phyloP scores from a whole-genome alignment of 2,329 filamentous ascomycete genomes.

The Escovopsis sp. region DNA sequence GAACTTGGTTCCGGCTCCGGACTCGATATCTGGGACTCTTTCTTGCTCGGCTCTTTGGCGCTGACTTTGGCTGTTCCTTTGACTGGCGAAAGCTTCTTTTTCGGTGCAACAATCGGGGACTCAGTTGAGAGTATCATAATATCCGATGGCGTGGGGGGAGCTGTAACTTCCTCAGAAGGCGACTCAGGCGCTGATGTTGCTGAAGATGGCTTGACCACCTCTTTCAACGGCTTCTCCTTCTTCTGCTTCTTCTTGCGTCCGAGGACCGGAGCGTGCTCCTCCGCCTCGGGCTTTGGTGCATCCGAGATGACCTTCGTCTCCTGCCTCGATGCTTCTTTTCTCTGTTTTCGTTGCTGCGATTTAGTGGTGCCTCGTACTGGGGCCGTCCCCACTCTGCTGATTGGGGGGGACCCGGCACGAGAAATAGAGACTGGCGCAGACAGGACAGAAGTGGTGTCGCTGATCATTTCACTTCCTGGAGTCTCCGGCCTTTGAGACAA shows the following conservation, averaged over 20 bases:
- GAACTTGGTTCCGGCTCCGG: conserved; percentile 4
- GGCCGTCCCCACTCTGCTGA: conserved; percentile 48
- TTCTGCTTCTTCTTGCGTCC: conserved; percentile 77
- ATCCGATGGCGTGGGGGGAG: too few species aligned
- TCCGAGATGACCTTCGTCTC: conserved; percentile 41
- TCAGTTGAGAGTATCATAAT: too few species aligned
- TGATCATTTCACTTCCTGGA: conserved; percentile 56
- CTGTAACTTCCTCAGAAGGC: too few species aligned
- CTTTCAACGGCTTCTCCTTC: conserved; percentile 42
- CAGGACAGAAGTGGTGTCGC: conserved; percentile 61
- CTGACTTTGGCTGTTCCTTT: conserved; percentile 18
- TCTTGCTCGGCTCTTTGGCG: conserved; percentile 11
- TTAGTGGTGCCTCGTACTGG: conserved; percentile 57
- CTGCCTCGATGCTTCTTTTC: conserved; percentile 51
- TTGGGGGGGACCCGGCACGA: conserved; percentile 56
- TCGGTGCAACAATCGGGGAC: not conserved
- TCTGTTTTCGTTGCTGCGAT: conserved; percentile 63
- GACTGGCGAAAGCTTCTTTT: conserved; percentile 15
- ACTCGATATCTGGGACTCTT: conserved; percentile 1
- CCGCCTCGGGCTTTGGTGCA: conserved; percentile 32
- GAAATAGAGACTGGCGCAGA: conserved; percentile 55
- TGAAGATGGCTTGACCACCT: conserved; percentile 6
- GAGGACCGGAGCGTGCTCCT: conserved; percentile 55
- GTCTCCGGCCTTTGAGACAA: conserved; percentile 46
- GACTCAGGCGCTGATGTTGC: conserved; percentile 1